Percentiles rank a stretch among this genome's conserved stretches.
Evolutionary conservation across 2,329 filamentous ascomycete genomes (phyloP).

Genomic region (Chaetomium olivaceum): DNA sequence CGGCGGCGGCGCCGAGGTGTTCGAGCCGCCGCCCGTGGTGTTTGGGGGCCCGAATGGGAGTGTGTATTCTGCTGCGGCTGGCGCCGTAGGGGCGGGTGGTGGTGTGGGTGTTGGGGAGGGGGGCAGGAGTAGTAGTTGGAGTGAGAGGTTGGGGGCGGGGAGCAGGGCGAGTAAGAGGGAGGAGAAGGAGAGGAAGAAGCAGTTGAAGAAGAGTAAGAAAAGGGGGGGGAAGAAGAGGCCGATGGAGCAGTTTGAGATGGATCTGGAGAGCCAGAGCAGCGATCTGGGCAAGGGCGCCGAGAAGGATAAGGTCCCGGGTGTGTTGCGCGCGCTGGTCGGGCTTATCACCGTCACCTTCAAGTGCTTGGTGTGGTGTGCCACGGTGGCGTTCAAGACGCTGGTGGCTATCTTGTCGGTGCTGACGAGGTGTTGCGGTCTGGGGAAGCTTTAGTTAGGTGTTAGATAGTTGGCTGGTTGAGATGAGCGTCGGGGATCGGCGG

Average conservation of each 20-base stretch:
- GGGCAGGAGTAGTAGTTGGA: slow-evolving; percentile 37
- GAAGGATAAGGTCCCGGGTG: slow-evolving; percentile 53
- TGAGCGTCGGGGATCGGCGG: neutral
- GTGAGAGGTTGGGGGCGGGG: slow-evolving; percentile 33
- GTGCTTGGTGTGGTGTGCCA: slow-evolving; percentile 59
- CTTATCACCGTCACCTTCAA: slow-evolving; percentile 57
- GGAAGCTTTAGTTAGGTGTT: slow-evolving; percentile 25
- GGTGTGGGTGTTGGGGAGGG: slow-evolving; percentile 18
- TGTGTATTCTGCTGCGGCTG: slow-evolving; percentile 21
- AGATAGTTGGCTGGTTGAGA: neutral
- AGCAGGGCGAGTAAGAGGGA: slow-evolving; percentile 31
- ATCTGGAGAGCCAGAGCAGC: slow-evolving; percentile 62
- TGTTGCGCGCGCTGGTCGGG: slow-evolving; percentile 51
- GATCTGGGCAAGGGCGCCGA: slow-evolving; percentile 43
- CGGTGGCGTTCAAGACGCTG: slow-evolving; percentile 56
- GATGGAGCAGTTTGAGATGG: slow-evolving; percentile 61
- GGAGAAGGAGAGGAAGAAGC: slow-evolving; percentile 29
- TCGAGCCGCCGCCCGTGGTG: slow-evolving; percentile 57
- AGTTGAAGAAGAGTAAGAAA: slow-evolving; percentile 34
- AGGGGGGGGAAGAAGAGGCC: slow-evolving; percentile 39
- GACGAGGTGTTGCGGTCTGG: slow-evolving; percentile 29
- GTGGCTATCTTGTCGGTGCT: slow-evolving; percentile 33
- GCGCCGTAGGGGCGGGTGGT: neutral
- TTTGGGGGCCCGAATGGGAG: slow-evolving; percentile 30
- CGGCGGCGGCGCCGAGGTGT: slow-evolving; percentile 47